Conservation (phyloP, 805 yeast species). For the Barnettozyma siamensis region DNA sequence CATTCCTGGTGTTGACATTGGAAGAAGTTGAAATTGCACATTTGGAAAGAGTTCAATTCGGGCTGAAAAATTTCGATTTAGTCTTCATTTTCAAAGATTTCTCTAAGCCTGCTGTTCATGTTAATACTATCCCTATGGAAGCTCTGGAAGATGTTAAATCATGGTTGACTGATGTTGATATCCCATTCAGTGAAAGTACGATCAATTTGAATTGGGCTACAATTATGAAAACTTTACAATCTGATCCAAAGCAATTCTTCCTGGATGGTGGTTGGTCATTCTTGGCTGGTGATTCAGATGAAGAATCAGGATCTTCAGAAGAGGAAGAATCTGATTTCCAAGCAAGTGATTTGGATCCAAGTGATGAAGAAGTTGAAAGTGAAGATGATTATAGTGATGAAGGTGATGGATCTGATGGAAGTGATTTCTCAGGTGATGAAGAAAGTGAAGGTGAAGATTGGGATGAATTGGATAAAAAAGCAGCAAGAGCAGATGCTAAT, state of each 20-base stretch:
- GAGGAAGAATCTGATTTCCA: constrained; percentile 52
- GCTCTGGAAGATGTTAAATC: constrained; percentile 87
- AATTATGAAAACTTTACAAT: constrained; percentile 87
- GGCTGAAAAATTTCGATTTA: constrained; percentile 90
- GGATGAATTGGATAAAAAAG: constrained; percentile 26
- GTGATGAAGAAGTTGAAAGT: constrained; percentile 37
- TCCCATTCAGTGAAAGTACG: constrained; percentile 91
- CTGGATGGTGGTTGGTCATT: constrained; percentile 95
- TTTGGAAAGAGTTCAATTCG: constrained; percentile 95
- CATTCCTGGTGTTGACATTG: constrained; percentile 85
- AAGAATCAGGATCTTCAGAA: constrained; percentile 49
- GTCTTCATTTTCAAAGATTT: constrained; percentile 97
- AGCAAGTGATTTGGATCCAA: constrained; percentile 38
- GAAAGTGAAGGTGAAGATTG: constrained; percentile 36
- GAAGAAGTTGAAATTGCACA: constrained; percentile 93
- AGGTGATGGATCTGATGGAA: constrained; percentile 24
- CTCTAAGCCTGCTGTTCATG: constrained; percentile 78
- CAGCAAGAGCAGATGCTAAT: constrained; percentile 30
- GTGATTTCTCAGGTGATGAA: constrained; percentile 33
- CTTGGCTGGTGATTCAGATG: constrained; percentile 83
- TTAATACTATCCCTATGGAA: constrained; percentile 93
- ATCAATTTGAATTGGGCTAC: constrained; percentile 94
- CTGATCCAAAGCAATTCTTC: constrained; percentile 93
- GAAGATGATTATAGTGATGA: constrained; percentile 31
- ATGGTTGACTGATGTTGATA: constrained; percentile 97